These are phyloP conservation scores for Xerophyta viscosa DNA, from an alignment of 106 monocot genomes.

Conservation along the genomic window DNA sequence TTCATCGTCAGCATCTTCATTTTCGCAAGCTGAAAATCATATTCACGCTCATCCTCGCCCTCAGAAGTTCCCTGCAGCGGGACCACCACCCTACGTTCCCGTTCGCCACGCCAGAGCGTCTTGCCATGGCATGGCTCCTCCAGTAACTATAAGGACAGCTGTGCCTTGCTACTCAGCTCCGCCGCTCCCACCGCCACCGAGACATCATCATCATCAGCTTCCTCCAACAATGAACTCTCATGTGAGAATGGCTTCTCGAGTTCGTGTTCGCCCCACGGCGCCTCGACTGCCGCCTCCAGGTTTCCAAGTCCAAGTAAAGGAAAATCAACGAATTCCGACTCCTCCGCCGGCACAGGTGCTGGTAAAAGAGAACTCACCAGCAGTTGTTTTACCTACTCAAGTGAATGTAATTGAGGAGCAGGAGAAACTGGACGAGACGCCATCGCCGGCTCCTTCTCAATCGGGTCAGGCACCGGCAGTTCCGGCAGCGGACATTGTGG, in stretches of 20 bases:
- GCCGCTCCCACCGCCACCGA: slow-evolving; percentile 27
- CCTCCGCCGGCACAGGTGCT: neutral
- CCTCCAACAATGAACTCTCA: slow-evolving; percentile 17
- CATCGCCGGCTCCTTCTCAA: neutral
- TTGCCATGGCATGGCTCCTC: slow-evolving; percentile 68
- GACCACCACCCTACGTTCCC: slow-evolving; percentile 64
- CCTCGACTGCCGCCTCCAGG: slow-evolving; percentile 12
- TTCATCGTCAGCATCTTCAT: neutral
- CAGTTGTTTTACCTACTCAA: neutral
- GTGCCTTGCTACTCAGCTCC: slow-evolving; percentile 88
- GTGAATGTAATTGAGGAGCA: neutral
- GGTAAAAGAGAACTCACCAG: slow-evolving; percentile 14
- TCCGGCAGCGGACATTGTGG: neutral
- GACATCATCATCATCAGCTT: slow-evolving; percentile 30
- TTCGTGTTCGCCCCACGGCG: slow-evolving; percentile 58
- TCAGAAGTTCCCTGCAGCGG: slow-evolving; percentile 57
- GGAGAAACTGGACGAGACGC: neutral
- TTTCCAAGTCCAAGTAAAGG: slow-evolving; percentile 21
- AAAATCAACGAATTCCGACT: neutral
- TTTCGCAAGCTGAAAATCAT: slow-evolving; percentile 14
- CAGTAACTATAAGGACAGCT: slow-evolving; percentile 81
- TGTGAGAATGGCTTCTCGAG: slow-evolving; percentile 56
- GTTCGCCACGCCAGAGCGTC: slow-evolving; percentile 38
- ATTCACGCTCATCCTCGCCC: slow-evolving; percentile 7
- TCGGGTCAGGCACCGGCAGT: neutral